Evolutionary conservation across 2,329 filamentous ascomycete genomes (phyloP).

Genomic region (Lachnum nothofagi): DNA sequence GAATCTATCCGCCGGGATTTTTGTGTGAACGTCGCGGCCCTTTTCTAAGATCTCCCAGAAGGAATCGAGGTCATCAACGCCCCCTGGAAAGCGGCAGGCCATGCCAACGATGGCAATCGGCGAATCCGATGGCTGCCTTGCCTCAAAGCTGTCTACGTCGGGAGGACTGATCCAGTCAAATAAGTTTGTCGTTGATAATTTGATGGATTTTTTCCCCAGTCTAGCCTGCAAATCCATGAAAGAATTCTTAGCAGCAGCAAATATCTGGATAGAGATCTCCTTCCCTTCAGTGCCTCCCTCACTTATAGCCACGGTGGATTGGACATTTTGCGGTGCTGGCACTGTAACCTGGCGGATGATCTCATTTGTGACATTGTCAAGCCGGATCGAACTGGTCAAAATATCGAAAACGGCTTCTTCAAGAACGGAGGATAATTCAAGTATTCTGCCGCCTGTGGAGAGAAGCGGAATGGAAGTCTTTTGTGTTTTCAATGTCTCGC

Average conservation of each 20-base stretch:
- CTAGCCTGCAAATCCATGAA: slow-evolving; percentile 11
- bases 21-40: slow-evolving; percentile 11
- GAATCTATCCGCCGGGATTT: slow-evolving; percentile 62
- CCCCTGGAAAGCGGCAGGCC: slow-evolving; percentile 12
- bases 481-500: too few relatives aligned
- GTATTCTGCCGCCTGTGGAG: slow-evolving; percentile 6
- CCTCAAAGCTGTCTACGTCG: background rate
- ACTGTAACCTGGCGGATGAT: slow-evolving; percentile 20
- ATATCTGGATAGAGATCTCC: too few relatives aligned
- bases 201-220: background rate
- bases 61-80: slow-evolving; percentile 5
- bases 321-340: slow-evolving; percentile 15
- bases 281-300: too few relatives aligned
- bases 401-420: slow-evolving; percentile 31
- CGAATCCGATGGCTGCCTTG: slow-evolving; percentile 1
- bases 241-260: too few relatives aligned
- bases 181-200: slow-evolving; percentile 18
- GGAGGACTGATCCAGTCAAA: slow-evolving; percentile 19
- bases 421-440: slow-evolving; percentile 28
- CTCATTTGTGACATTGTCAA: slow-evolving; percentile 29
- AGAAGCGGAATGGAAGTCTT: slow-evolving; percentile 2
- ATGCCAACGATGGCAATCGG: slow-evolving; percentile 16
- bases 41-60: slow-evolving; percentile 14
- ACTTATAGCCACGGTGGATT: too few relatives aligned
- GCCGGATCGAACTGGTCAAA: slow-evolving; percentile 30